These are phyloP conservation scores for Lactifluus rugatus DNA, from an alignment of 768 basidiomycete genomes.

Conservation along the genomic window DNA sequence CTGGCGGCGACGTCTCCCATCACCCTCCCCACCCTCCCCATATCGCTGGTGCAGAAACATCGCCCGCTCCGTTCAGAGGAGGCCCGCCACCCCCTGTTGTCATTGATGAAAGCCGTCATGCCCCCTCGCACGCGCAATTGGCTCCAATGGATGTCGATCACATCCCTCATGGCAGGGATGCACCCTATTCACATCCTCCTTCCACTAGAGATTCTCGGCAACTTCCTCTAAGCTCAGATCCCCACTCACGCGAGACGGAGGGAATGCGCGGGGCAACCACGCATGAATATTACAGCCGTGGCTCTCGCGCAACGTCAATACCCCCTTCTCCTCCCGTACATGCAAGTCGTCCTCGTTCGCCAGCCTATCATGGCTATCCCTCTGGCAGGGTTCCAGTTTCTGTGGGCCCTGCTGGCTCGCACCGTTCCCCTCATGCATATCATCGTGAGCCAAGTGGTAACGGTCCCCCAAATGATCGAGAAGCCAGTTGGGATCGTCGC, in stretches of 20 bases:
- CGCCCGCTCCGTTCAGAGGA: slow-evolving; percentile 70
- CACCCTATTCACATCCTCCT: slow-evolving; percentile 30
- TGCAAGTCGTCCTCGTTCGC: slow-evolving; percentile 40
- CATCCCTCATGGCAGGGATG: slow-evolving; percentile 41
- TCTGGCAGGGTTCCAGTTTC: slow-evolving; percentile 42
- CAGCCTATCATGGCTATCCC: slow-evolving; percentile 41
- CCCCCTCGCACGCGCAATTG: slow-evolving; percentile 54
- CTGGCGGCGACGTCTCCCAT: slow-evolving; percentile 35
- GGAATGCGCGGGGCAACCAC: slow-evolving; percentile 42
- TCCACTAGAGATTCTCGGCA: slow-evolving; percentile 44
- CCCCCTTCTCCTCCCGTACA: slow-evolving; percentile 51
- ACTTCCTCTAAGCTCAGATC: slow-evolving; percentile 58
- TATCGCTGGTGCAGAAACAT: slow-evolving; percentile 36
- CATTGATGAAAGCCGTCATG: slow-evolving; percentile 64
- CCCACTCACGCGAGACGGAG: slow-evolving; percentile 41
- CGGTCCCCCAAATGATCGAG: slow-evolving; percentile 40
- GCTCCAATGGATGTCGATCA: slow-evolving; percentile 60
- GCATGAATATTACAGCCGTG: slow-evolving; percentile 49
- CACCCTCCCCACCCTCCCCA: slow-evolving; percentile 58
- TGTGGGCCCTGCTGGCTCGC: slow-evolving; percentile 34
- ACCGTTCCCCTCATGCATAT: slow-evolving; percentile 55
- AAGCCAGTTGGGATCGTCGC: slow-evolving; percentile 53
- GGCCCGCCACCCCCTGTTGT: slow-evolving; percentile 77
- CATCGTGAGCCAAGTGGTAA: slow-evolving; percentile 39
- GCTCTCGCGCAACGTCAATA: slow-evolving; percentile 43